Percentiles rank a stretch among this genome's conserved stretches.
Evolutionary conservation across 305 asterid species (phyloP).

Genomic region (Solanum chacoense): DNA sequence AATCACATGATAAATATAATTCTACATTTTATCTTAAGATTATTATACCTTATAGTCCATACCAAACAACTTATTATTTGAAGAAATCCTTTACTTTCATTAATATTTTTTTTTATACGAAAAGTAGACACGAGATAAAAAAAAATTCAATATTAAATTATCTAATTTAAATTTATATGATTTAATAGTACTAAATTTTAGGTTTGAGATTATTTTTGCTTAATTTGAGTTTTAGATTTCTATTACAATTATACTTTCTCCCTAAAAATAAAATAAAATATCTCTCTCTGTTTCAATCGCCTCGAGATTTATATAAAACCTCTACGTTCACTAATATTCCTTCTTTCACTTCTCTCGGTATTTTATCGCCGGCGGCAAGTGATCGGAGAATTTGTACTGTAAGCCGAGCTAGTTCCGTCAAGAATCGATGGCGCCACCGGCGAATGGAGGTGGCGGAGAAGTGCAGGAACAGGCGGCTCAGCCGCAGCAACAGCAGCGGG

Average conservation of each 20-base stretch:
- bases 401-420: background rate
- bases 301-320: background rate
- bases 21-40: background rate
- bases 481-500: constrained; percentile 41
- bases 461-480: constrained; percentile 18
- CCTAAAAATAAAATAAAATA: background rate
- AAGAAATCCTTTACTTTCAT: background rate
- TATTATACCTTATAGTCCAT: too few relatives aligned
- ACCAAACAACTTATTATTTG: background rate
- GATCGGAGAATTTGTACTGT: background rate
- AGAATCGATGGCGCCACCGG: constrained; percentile 65
- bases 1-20: too few relatives aligned
- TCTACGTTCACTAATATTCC: background rate
- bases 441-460: constrained; percentile 29
- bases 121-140: background rate
- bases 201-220: background rate
- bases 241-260: background rate
- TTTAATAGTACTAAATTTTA: background rate
- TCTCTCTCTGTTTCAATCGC: background rate
- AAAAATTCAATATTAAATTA: background rate
- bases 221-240: background rate
- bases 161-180: background rate
- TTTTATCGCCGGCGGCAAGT: background rate
- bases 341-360: background rate
- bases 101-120: background rate